phyloP scores from a whole-genome alignment of 345 rosid genomes.

The Triadica sebifera region DNA sequence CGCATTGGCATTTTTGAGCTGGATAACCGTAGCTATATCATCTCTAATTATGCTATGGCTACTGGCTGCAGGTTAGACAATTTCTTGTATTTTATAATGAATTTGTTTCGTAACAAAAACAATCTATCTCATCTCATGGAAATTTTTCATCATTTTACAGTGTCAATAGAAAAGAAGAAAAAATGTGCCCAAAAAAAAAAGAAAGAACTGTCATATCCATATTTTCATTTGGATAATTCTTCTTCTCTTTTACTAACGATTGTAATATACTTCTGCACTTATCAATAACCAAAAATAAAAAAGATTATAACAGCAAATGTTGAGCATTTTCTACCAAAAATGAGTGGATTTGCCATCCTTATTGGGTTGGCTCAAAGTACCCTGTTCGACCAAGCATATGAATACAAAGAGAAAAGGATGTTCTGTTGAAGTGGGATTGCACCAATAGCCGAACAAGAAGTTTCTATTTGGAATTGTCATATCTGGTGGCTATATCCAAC shows the following conservation, averaged over 20 bases:
- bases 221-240: constrained; percentile 2
- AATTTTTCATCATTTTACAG: constrained; percentile 13
- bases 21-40: constrained; percentile 59
- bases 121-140: constrained; percentile 5
- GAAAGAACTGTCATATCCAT: constrained; percentile 3
- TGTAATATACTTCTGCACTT: background rate
- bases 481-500: no score
- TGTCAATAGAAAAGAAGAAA: constrained; percentile 24
- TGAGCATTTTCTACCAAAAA: no score
- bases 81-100: background rate
- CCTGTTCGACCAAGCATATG: background rate
- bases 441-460: background rate
- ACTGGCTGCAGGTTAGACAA: constrained; percentile 47
- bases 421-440: background rate
- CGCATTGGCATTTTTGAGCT: constrained; percentile 70
- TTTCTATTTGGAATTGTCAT: background rate
- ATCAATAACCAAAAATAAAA: background rate
- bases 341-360: no score
- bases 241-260: background rate
- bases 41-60: constrained; percentile 82
- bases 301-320: background rate
- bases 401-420: background rate
- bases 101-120: background rate
- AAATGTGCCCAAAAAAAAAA: no score
- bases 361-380: no score